A percentile compares a stretch with the other conserved stretches of the same genome.
These are phyloP conservation scores for Rhododendron simsii DNA, from an alignment of 148 eudicot species.

Conservation along the genomic window DNA sequence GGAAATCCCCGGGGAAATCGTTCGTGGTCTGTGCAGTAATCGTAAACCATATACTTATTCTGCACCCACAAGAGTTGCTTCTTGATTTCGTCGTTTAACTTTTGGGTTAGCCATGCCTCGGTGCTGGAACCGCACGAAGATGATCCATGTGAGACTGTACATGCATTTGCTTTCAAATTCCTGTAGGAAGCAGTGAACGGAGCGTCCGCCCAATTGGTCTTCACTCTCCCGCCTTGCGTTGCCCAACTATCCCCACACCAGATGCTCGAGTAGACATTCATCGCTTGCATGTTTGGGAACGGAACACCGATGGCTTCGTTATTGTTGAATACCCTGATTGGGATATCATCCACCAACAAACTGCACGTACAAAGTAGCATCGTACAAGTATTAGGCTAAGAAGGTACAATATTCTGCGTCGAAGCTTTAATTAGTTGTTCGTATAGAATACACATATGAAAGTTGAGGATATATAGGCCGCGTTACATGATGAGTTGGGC, in stretches of 20 bases:
- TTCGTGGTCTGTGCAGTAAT: conserved; percentile 8
- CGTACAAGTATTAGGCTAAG: neutral
- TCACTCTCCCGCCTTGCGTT: no score
- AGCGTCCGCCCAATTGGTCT: no score
- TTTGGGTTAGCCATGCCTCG: neutral
- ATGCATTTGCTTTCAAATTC: conserved; percentile 10
- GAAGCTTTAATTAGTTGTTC: no score
- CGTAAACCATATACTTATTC: conserved; percentile 3
- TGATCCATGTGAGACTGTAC: neutral
- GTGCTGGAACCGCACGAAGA: neutral
- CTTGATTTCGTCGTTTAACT: neutral
- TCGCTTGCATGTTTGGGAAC: conserved; percentile 11
- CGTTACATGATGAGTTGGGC: conserved; percentile 3
- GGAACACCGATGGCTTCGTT: conserved; percentile 7
- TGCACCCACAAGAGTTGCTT: neutral
- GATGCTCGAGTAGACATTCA: conserved; percentile 11
- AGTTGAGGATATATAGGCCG: neutral
- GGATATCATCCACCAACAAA: conserved; percentile 6
- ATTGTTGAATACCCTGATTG: conserved; percentile 14
- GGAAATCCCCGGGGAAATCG: neutral
- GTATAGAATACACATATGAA: neutral
- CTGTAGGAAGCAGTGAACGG: neutral
- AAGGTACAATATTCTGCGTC: neutral
- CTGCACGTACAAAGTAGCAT: neutral
- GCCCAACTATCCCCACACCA: conserved; percentile 17